These are phyloP conservation scores for Poa annua DNA, from an alignment of 176 grass and related monocot species.

Conservation along the genomic window DNA sequence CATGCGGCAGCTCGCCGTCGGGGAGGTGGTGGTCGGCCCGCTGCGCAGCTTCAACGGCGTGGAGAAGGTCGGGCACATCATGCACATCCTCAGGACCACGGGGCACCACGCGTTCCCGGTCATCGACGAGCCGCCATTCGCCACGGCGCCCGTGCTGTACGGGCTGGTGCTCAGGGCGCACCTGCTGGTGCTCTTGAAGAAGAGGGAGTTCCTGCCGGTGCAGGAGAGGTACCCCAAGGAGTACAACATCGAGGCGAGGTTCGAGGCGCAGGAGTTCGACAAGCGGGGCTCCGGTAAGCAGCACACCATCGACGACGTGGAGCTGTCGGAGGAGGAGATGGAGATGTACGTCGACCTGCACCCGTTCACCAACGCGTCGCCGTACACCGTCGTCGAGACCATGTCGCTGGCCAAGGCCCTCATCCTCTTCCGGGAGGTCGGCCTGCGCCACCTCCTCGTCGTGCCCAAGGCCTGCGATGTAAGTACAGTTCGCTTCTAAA, in stretches of 20 bases:
- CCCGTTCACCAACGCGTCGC: slow-evolving; percentile 89
- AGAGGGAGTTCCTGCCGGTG: slow-evolving; percentile 57
- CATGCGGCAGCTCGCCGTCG: slow-evolving; percentile 86
- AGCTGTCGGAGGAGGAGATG: slow-evolving; percentile 84
- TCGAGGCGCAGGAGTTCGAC: slow-evolving; percentile 78
- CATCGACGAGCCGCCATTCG: slow-evolving; percentile 72
- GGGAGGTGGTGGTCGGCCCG: slow-evolving; percentile 73
- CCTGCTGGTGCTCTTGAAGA: slow-evolving; percentile 76
- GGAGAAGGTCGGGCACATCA: slow-evolving; percentile 74
- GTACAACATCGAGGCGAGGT: slow-evolving; percentile 39
- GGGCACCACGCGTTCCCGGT: slow-evolving; percentile 92
- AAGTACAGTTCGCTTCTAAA: slow-evolving; percentile 26
- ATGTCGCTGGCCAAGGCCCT: slow-evolving; percentile 98
- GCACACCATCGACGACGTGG: slow-evolving; percentile 55
- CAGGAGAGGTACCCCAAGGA: slow-evolving; percentile 38
- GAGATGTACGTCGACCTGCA: slow-evolving; percentile 96
- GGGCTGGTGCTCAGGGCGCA: slow-evolving; percentile 81
- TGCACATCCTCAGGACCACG: slow-evolving; percentile 74
- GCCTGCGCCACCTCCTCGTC: slow-evolving; percentile 83
- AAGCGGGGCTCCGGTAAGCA: slow-evolving; percentile 89
- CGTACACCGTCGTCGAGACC: slow-evolving; percentile 92
- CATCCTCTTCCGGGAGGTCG: slow-evolving; percentile 90
- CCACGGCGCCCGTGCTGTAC: slow-evolving; percentile 60
- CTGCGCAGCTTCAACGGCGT: slow-evolving; percentile 70
- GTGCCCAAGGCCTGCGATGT: slow-evolving; percentile 84